A percentile compares a stretch with the other conserved stretches of the same genome.
These are phyloP conservation scores for Multifurca ochricompacta DNA, from an alignment of 768 basidiomycete genomes.

Conservation along the genomic window DNA sequence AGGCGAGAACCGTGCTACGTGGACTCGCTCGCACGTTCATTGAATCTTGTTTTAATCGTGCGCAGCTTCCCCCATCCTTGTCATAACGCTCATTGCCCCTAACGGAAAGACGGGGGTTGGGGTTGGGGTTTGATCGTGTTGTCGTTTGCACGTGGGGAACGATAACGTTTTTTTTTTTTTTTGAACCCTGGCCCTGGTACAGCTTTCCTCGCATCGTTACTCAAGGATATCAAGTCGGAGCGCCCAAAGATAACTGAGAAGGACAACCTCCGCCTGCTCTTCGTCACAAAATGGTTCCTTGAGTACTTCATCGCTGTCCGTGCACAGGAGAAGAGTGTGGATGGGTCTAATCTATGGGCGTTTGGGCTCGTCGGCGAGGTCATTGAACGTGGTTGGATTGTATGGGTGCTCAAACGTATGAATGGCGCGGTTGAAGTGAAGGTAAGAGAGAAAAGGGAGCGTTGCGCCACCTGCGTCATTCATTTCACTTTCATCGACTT, in stretches of 20 bases:
- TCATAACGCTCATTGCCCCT: not conserved
- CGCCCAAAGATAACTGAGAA: constrained; percentile 90
- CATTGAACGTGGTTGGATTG: constrained; percentile 78
- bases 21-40: constrained; percentile 66
- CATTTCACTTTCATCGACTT: not conserved
- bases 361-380: constrained; percentile 79
- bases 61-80: constrained; percentile 29
- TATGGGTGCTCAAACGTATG: constrained; percentile 89
- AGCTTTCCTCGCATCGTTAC: constrained; percentile 81
- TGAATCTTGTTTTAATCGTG: constrained; percentile 83
- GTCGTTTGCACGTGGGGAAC: no score
- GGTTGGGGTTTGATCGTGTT: no score
- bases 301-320: constrained; percentile 71
- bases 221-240: constrained; percentile 93
- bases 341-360: constrained; percentile 41
- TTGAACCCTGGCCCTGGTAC: no score
- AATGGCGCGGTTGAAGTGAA: constrained; percentile 85
- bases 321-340: constrained; percentile 33
- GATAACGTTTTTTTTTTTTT: no score
- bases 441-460: no score
- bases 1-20: constrained; percentile 59
- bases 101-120: no score
- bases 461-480: not conserved
- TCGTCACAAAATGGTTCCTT: constrained; percentile 84
- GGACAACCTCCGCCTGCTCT: constrained; percentile 84